Conservation (phyloP, 306 rosid genomes). For the Lotus japonicus region DNA sequence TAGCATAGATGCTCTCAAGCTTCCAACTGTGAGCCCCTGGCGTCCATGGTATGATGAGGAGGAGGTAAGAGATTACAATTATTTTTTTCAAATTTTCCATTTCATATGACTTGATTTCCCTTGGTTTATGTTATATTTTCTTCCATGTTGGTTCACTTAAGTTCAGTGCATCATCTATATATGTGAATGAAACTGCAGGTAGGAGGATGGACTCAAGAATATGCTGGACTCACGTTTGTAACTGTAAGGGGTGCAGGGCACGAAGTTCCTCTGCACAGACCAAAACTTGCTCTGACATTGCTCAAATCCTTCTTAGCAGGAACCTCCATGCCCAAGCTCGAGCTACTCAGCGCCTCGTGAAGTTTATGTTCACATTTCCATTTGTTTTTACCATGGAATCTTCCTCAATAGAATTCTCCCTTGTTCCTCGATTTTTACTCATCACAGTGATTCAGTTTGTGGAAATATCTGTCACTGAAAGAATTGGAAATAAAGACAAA, state of each 20-base stretch:
- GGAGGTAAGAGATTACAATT: slow-evolving; percentile 36
- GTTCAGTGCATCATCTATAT: neutral
- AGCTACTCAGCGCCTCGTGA: slow-evolving; percentile 35
- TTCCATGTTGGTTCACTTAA: neutral
- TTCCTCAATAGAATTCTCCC: neutral
- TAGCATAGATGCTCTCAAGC: slow-evolving; percentile 66
- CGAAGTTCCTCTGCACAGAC: slow-evolving; percentile 86
- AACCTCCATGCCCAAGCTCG: slow-evolving; percentile 45
- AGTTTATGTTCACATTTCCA: neutral
- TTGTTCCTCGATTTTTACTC: too few relatives aligned
- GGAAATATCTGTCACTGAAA: too few relatives aligned
- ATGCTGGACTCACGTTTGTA: slow-evolving; percentile 75
- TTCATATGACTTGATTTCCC: neutral
- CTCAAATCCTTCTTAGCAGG: slow-evolving; percentile 68
- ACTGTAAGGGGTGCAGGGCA: slow-evolving; percentile 94
- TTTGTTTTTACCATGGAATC: neutral
- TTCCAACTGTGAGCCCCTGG: slow-evolving; percentile 61
- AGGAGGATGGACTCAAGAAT: slow-evolving; percentile 96
- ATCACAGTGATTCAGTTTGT: too few relatives aligned
- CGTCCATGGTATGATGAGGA: slow-evolving; percentile 76
- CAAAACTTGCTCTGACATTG: slow-evolving; percentile 68
- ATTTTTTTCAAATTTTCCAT: neutral
- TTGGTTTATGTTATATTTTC: neutral
- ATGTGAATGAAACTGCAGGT: slow-evolving; percentile 42
- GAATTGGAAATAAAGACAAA: too few relatives aligned